Evolutionary conservation across 495 filamentous ascomycete species (phyloP).

Genomic region (Penicillium waksmanii): DNA sequence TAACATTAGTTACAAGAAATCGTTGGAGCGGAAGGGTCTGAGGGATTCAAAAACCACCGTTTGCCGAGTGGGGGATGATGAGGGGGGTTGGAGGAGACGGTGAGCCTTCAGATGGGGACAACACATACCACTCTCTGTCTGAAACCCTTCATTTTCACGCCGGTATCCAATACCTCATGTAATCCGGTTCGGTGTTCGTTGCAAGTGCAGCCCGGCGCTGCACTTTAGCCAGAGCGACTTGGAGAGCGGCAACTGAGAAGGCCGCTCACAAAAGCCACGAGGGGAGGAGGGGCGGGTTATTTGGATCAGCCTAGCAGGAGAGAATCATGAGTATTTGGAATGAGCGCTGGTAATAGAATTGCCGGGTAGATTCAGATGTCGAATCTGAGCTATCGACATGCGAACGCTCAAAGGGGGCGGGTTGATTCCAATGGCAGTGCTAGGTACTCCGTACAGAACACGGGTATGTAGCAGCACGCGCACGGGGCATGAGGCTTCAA

Average conservation of each 20-base stretch:
- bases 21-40: not conserved
- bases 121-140: constrained; percentile 93
- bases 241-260: constrained; percentile 24
- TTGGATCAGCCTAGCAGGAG: constrained; percentile 39
- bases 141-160: constrained; percentile 89
- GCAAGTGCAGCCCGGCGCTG: constrained; percentile 45
- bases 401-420: not conserved
- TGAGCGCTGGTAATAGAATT: constrained; percentile 8
- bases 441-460: constrained; percentile 12
- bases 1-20: not conserved
- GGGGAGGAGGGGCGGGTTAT: constrained; percentile 25
- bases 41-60: constrained; percentile 23
- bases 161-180: constrained; percentile 43
- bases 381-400: constrained; percentile 8
- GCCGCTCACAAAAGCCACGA: constrained; percentile 32
- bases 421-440: constrained; percentile 20
- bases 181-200: constrained; percentile 38
- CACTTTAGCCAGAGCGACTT: constrained; percentile 45
- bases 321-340: constrained; percentile 36
- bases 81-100: constrained; percentile 15
- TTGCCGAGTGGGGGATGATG: constrained; percentile 18
- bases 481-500: constrained; percentile 29
- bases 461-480: constrained; percentile 31
- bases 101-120: constrained; percentile 18
- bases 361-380: not conserved